Evolutionary conservation across 1,139 yeast species (phyloP).

Genomic region (Trichomonascaceae sp.): DNA sequence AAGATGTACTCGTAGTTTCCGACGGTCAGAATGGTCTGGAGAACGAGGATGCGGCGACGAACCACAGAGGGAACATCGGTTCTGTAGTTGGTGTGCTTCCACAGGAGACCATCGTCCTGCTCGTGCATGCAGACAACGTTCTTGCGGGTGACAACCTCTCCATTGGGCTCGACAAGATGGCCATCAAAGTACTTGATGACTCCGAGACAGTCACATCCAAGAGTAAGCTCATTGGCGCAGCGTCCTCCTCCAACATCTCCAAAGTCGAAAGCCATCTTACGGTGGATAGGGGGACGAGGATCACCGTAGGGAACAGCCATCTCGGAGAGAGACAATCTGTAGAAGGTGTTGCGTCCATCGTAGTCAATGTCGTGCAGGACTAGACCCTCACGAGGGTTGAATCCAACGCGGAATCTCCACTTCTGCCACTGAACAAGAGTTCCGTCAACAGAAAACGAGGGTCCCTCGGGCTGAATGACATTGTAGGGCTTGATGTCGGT

Average conservation of each 20-base stretch:
- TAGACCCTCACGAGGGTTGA: constrained; percentile 74
- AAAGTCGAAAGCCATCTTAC: constrained; percentile 86
- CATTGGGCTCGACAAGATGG: constrained; percentile 43
- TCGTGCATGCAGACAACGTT: constrained; percentile 83
- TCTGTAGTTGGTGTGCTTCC: constrained; percentile 79
- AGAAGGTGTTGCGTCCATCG: constrained; percentile 71
- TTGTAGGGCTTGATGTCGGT: constrained; percentile 61
- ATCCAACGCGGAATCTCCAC: constrained; percentile 71
- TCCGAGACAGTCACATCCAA: constrained; percentile 88
- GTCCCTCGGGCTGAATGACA: constrained; percentile 75
- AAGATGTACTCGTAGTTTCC: constrained; percentile 82
- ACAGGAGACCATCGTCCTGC: constrained; percentile 70
- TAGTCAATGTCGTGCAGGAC: constrained; percentile 65
- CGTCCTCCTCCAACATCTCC: constrained; percentile 88
- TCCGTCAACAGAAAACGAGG: constrained; percentile 57
- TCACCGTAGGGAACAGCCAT: constrained; percentile 93
- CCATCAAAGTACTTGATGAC: constrained; percentile 72
- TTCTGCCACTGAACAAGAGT: constrained; percentile 70
- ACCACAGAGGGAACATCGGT: constrained; percentile 62
- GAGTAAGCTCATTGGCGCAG: constrained; percentile 56
- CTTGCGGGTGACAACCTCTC: constrained; percentile 53
- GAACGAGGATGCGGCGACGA: constrained; percentile 73
- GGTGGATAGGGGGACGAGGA: constrained; percentile 80
- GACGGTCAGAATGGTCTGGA: constrained; percentile 80
- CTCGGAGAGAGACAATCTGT: constrained; percentile 68